phyloP scores from a whole-genome alignment of 768 basidiomycete species.

The Naganishia vishniacii region DNA sequence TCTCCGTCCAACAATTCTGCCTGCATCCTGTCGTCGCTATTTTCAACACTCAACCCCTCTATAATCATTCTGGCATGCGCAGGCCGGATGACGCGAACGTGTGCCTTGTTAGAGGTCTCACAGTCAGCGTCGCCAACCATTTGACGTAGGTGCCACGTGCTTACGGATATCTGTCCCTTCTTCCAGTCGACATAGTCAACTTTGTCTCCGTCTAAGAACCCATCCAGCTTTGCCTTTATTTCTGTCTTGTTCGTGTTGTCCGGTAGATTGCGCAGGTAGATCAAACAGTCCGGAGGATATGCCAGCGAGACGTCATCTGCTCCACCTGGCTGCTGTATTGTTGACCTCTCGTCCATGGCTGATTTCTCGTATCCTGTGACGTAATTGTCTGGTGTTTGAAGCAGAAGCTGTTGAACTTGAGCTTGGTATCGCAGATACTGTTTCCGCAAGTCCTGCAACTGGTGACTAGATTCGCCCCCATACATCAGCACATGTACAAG shows the following conservation, averaged over 20 bases:
- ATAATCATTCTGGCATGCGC: conserved; percentile 7
- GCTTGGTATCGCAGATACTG: conserved; percentile 14
- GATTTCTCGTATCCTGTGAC: not conserved
- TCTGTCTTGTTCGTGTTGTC: conserved; percentile 20
- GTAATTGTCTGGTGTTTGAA: not conserved
- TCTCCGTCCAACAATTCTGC: conserved; percentile 10
- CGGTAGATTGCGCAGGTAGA: conserved; percentile 14
- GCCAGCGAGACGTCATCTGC: not conserved
- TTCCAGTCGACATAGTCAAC: conserved; percentile 24
- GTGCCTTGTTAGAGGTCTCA: not conserved
- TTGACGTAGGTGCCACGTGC: not conserved
- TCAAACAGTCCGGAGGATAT: conserved; percentile 12
- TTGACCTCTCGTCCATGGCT: not conserved
- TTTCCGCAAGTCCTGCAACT: not conserved
- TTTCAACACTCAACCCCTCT: not conserved
- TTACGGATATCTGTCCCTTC: conserved; percentile 18
- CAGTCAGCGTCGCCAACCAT: not conserved
- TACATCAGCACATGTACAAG: not conserved
- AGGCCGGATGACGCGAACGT: conserved; percentile 13
- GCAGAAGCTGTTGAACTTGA: not conserved
- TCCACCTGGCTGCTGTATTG: not conserved
- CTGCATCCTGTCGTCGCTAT: not conserved
- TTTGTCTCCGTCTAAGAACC: conserved; percentile 11
- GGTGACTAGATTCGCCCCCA: not conserved
- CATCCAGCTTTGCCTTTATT: conserved; percentile 9